Percentiles rank a stretch among this genome's conserved stretches.
These are phyloP conservation scores for Apiospora pterosperma DNA, from an alignment of 2,329 filamentous ascomycete genomes.

Conservation along the genomic window DNA sequence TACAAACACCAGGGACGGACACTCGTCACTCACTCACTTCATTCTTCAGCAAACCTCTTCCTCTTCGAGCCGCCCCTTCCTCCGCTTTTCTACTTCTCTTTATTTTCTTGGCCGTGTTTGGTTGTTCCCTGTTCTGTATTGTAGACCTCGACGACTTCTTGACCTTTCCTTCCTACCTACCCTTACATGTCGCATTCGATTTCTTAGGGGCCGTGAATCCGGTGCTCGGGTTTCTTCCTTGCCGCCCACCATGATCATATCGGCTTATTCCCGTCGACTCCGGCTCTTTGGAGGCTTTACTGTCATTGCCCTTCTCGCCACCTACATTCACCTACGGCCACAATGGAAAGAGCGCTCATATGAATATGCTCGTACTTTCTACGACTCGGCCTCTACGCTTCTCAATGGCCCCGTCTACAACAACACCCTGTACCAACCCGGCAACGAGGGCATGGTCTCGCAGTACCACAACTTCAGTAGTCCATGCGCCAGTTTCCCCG, in stretches of 20 bases:
- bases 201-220: not conserved
- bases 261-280: slow-evolving; percentile 25
- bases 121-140: not conserved
- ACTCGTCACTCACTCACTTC: not conserved
- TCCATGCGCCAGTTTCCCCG: slow-evolving; percentile 39
- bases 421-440: slow-evolving; percentile 36
- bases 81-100: not conserved
- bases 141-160: not conserved
- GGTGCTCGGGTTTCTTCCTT: not conserved
- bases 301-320: slow-evolving; percentile 17
- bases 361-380: slow-evolving; percentile 26
- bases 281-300: slow-evolving; percentile 23
- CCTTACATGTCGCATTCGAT: not conserved
- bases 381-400: slow-evolving; percentile 23
- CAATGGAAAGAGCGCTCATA: slow-evolving; percentile 22
- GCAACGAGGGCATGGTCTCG: slow-evolving; percentile 29
- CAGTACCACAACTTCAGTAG: slow-evolving; percentile 33
- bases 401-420: slow-evolving; percentile 29
- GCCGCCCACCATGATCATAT: slow-evolving; percentile 21
- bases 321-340: slow-evolving; percentile 22
- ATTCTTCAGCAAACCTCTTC: not conserved
- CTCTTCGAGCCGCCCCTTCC: not conserved
- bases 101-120: not conserved
- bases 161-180: not conserved
- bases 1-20: not conserved